Conservation (phyloP, 2,329 filamentous ascomycete genomes). For the Colletotrichum theobromicola region DNA sequence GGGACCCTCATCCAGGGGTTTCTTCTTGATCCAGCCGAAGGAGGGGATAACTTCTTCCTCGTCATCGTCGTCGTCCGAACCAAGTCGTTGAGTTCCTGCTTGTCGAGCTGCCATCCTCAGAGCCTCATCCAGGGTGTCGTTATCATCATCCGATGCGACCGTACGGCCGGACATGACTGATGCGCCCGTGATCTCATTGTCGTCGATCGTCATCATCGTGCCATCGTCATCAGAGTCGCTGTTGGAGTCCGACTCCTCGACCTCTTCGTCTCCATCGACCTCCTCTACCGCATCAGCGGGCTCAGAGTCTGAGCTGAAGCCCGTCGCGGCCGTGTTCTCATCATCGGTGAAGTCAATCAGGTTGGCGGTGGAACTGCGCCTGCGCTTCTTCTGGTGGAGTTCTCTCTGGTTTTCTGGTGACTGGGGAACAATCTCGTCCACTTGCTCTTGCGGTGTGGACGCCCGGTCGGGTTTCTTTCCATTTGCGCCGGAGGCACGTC, state of each 20-base stretch:
- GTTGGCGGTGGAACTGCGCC: slow-evolving; percentile 71
- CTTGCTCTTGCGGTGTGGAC: slow-evolving; percentile 66
- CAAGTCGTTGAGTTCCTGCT: slow-evolving; percentile 75
- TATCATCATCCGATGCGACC: slow-evolving; percentile 57
- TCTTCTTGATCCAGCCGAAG: slow-evolving; percentile 76
- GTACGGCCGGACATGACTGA: slow-evolving; percentile 68
- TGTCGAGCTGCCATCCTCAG: slow-evolving; percentile 75
- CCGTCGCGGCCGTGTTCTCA: slow-evolving; percentile 75
- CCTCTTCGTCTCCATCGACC: slow-evolving; percentile 56
- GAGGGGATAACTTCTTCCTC: slow-evolving; percentile 78
- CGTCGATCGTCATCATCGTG: slow-evolving; percentile 82
- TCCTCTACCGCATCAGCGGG: slow-evolving; percentile 60
- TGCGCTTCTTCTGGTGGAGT: slow-evolving; percentile 59
- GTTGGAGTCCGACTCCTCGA: slow-evolving; percentile 44
- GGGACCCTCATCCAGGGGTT: slow-evolving; percentile 33
- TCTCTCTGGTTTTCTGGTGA: slow-evolving; percentile 71
- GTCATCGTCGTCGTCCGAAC: slow-evolving; percentile 47
- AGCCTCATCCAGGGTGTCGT: slow-evolving; percentile 77
- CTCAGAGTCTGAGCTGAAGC: slow-evolving; percentile 73
- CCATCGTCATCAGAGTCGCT: slow-evolving; percentile 75
- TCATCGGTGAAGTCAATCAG: slow-evolving; percentile 68
- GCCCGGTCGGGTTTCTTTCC: slow-evolving; percentile 51
- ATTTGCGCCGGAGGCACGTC: slow-evolving; percentile 64
- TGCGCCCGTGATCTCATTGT: slow-evolving; percentile 76
- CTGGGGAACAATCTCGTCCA: slow-evolving; percentile 60